Base-by-base conservation (phyloP, 116 monocot genomes). In the Iris pallida region DNA sequence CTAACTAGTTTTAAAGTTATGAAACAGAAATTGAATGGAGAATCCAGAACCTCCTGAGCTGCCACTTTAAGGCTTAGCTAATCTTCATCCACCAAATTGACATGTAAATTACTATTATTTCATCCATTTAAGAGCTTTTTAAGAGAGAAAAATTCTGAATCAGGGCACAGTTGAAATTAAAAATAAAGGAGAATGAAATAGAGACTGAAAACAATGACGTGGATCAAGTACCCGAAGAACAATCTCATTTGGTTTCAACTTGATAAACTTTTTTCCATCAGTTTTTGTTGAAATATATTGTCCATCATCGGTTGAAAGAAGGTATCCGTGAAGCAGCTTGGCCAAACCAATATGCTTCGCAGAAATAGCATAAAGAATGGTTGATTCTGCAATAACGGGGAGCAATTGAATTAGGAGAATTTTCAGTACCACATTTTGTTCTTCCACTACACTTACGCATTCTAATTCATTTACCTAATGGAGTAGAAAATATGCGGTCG, bases 401-500 rank as follows among this genome's bases (percentile, higher is more conserved):
- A 12, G 53, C 48, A 47, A 9, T 18, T n/a, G 48, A n/a, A 73
- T 20, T 53, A 43, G 40, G 57, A 19, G 20, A 30, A 44, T 12
- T 20, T 44, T 19, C 3, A 46, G 9, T 11, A 15, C 16, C 8
- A 53, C 0, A 55, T 8, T 68, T 55, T 16, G 40, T 43, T 66
- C 51, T 30, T 16, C 57, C 17, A 57, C 6, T 60, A 10, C 47
- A 45, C 48, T 65, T 46, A 13, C 3, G 30, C 30, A 53, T 53
- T 66, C 20, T 41, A 20, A 16, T 45, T 44, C 7, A 43, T 46
- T 66, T 52, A 97, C 97, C 97, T 80, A 98, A 53, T 45, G 98
- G 98, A 66, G 85, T 74, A 41, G 98, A 98, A 75, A 98, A 98
- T 42, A 98, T 90, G 55, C 79, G 77, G 54, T 98, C 93, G 63